Percentiles rank a stretch among this genome's conserved stretches.
phyloP scores from a whole-genome alignment of 306 rosid species.

The Alnus glutinosa region DNA sequence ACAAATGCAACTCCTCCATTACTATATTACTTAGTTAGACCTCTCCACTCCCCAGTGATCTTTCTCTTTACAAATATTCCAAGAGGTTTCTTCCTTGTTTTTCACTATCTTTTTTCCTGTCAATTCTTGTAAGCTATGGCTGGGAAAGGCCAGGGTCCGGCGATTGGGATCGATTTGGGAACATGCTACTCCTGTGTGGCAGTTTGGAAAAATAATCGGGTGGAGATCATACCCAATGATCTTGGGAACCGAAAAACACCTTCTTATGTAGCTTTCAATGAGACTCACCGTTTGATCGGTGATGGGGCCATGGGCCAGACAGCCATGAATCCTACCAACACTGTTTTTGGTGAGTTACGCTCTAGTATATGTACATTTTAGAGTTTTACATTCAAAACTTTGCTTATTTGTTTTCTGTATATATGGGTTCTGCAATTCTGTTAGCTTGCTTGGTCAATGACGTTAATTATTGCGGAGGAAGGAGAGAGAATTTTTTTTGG shows the following conservation, averaged over 20 bases:
- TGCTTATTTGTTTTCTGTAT: no score
- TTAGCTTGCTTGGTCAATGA: no score
- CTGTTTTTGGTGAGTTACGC: constrained; percentile 42
- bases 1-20: neutral
- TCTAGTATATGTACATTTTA: no score
- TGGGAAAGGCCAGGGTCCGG: constrained; percentile 39
- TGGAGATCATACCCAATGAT: constrained; percentile 54
- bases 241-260: constrained; percentile 57
- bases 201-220: constrained; percentile 54
- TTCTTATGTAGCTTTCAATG: constrained; percentile 54
- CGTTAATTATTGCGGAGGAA: no score
- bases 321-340: constrained; percentile 49
- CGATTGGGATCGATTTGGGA: constrained; percentile 61
- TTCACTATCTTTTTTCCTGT: neutral
- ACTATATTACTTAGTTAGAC: no score
- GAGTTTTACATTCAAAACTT: no score
- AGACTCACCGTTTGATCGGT: constrained; percentile 47
- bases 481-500: no score
- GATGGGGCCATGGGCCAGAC: constrained; percentile 47
- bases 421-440: neutral
- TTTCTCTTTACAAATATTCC: no score
- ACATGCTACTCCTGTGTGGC: constrained; percentile 52
- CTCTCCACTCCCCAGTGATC: neutral
- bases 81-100: neutral
- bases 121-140: constrained; percentile 27